Base-by-base conservation (phyloP, 768 basidiomycete species). In the Heimioporus sp. region DNA sequence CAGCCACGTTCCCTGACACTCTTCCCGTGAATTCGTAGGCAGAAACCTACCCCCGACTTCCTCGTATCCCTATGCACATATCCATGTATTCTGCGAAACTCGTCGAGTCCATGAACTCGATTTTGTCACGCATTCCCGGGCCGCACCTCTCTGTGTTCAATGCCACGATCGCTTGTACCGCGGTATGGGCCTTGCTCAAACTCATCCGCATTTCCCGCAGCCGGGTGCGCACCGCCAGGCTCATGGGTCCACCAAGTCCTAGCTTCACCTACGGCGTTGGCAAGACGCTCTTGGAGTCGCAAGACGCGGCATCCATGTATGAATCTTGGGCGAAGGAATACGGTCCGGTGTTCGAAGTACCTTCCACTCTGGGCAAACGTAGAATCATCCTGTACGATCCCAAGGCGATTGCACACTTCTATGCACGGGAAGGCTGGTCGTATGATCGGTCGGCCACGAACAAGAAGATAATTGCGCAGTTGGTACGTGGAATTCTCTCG, bases 381-480 rank as follows among this genome's bases (percentile, higher is more conserved):
- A 51, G 35, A 19, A 43, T 65, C 31, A 13, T 65, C 17, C n/a
- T 65, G 41, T 67, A 71, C 40, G 80, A 81, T 55, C 73, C 75
- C 5, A 80, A 76, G 43, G 57, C 57, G 3, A 49, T 61, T 10
- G 41, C 54, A 0, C 59, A 61, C 32, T 52, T 59, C 16, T 20
- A 52, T 13, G 20, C 47, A 1, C 59, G 44, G 24, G 52, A 61
- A 5, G 30, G 13, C 1, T 50, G 63, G 12, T 69, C 66, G 0
- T 83, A 85, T 53, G 63, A 73, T 2, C 74, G 75, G 35, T 72
- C 71, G 0, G 66, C 63, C 6, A 45, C 76, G 34, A 50, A 60
- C 2, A 73, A 66, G 42, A 48, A 60, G 1, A 64, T 73, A 20
- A 65, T 79, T 8, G 73, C 74, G 19, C 0, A 11, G 10, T 20